Evolutionary conservation across 805 yeast genomes (phyloP), one percentile per base, ranked within the genome.

Genomic region (Wickerhamiella azymoides): DNA sequence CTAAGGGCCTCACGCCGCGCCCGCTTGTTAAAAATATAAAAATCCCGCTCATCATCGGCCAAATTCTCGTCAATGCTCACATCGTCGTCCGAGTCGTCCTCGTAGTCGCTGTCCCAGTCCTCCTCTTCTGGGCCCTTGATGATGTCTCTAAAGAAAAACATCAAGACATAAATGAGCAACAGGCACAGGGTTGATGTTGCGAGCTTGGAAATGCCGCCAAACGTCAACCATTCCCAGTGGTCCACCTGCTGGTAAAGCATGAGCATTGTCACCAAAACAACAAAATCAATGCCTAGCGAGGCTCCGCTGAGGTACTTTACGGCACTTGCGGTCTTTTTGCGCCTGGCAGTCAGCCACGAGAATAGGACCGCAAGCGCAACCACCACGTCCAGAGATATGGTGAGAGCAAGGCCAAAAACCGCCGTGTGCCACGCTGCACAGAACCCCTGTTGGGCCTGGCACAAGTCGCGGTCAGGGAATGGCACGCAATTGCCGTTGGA

Each of bases 341-440:
- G 56, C 32, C 47, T 52, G 24, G 50, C 48, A 33, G 48, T 47
- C 8, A 43, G 46, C 50, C 51, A 51, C 30, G 54, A 50, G 44
- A 54, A 55, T 5, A 46, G 27, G 1, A 54, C 37, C 11, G 53
- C 51, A 16, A 50, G 39, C 11, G 49, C 39, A 8, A 41, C 48
- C 7, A 54, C 45, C 2, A 45, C 40, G 21, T 57, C 58, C 19
- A 57, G 53, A 1, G 55, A 50, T 13, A 59, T 36, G 9, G 57
- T 42, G 32, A 60, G 40, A 40, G 53, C 50, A 50, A 57, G 47
- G 37, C 54, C 41, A 40, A 60, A 60, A 10, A 52, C 47, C 2
- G 57, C 52, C 5, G 59, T 56, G 17, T 53, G 46, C 64, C 64
- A 60, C 9, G 47, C 47, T 3, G 56, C 60, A 42, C 63, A 59